phyloP scores from a whole-genome alignment of 805 yeast genomes.

The Yamadazyma ubonensis region DNA sequence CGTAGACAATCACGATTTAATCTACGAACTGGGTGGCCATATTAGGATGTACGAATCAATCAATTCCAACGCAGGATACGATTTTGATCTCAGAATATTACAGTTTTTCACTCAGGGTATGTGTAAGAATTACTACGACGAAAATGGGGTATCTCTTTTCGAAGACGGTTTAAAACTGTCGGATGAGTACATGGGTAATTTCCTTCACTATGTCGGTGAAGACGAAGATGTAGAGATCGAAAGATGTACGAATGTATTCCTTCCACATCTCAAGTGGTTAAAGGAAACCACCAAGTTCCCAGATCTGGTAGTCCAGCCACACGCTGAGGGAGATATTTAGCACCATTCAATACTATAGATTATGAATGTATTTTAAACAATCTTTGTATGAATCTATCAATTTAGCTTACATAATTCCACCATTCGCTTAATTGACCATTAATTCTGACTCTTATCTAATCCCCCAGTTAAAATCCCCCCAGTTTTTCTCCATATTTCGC shows the following conservation, averaged over 20 bases:
- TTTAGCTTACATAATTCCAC: no score
- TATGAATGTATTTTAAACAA: no score
- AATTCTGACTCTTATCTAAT: no score
- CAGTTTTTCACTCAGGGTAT: constrained; percentile 39
- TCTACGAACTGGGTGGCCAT: constrained; percentile 33
- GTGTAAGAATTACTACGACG: constrained; percentile 35
- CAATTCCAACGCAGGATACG: constrained; percentile 40
- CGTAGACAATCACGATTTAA: constrained; percentile 34
- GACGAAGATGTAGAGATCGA: constrained; percentile 24
- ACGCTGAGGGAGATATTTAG: constrained; percentile 2
- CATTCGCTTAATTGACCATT: no score
- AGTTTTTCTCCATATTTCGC: not conserved
- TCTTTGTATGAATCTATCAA: no score
- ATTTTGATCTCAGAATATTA: constrained; percentile 40
- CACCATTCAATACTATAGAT: no score
- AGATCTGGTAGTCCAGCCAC: constrained; percentile 10
- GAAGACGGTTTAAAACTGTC: constrained; percentile 19
- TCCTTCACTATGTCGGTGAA: constrained; percentile 24
- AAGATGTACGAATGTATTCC: constrained; percentile 35
- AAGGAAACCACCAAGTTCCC: constrained; percentile 31
- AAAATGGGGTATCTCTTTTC: constrained; percentile 27
- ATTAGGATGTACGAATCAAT: constrained; percentile 40
- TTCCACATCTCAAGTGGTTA: constrained; percentile 45
- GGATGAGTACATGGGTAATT: constrained; percentile 35
- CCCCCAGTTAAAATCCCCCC: not conserved